Base-by-base conservation (phyloP, 2,329 filamentous ascomycete species). In the Didymella keratinophila region DNA sequence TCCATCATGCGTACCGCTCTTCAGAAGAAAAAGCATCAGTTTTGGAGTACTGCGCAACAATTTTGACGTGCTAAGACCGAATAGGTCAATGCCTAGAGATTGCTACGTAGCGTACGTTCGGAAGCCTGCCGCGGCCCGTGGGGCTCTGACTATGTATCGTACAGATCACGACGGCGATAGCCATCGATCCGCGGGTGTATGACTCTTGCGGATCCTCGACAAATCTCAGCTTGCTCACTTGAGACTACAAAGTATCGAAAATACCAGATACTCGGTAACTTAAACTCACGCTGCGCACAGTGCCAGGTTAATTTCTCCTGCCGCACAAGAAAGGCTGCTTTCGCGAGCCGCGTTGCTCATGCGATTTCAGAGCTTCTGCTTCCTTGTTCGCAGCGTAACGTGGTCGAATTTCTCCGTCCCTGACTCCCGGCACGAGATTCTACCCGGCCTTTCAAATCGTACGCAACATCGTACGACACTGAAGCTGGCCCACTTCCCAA, bases 221-320 rank as follows among this genome's bases (percentile, higher is more conserved):
- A 36, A 51, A 53, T 53, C 32, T 58, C 56, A 43, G 5, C 41
- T 3, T 54, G 50, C 51, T 51, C 27, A 51, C 46, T 54, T 43
- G 32, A 58, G 50, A 46, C 41, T 41, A 14, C 20, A 36, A 37
- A 58, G 45, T 58, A 58, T 58, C 56, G 56, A 58, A 53, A 58
- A 50, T 58, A 54, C 56, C 56, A 42, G 27, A 42, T 34, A 12
- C 28, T 58, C 56, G 56, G 56, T 53, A 58, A 50, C 39, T 45
- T 51, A 39, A 46, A 39, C 34, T 49, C 32, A 50, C 32, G 25
- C 20, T 18, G 39, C 32, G 50, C 50, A 50, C 49, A 58, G 39
- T 50, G 50, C 56, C 20, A 50, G 39, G 3, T 25, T 28, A 39
- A 46, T 39, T 42, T 46, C 32, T 21, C 32, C 21, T 50, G n/a